Base-by-base conservation (phyloP, 108 stramenopile species). In the Skeletonema tropicum region DNA sequence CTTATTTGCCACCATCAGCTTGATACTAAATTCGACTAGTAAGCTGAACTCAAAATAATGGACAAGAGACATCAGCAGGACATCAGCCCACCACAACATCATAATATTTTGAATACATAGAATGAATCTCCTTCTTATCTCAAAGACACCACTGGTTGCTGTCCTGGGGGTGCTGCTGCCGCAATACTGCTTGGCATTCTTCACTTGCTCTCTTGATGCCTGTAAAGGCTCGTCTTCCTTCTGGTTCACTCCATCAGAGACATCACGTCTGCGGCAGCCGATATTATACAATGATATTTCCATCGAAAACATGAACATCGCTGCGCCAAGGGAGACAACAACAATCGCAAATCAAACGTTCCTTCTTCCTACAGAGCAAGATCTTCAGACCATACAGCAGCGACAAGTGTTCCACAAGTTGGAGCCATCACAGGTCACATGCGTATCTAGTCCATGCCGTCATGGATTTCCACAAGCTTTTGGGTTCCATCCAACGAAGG, bases 391-490 rank as follows among this genome's bases (percentile, higher is more conserved):
- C 7, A 76, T 76, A 26, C 60, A 58, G 3, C 8, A 65, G 23
- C 68, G 60, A 8, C 75, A 76, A 64, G 30, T 76, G 6, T 38
- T 19, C 30, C 75, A 76, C 48, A 42, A 67, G 15, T 48, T 76
- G 29, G 26, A 65, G 11, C 45, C 75, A 23, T 30, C 36, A 12
- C 75, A 76, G 57, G 60, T 60, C 25, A 68, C 68, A n/a, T 69
- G 67, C 61, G 48, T 63, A 3, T 76, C 75, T 15, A 35, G 35
- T 25, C 41, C 62, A 14, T 78, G 77, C 65, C 52, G 23, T 10
- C 72, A 78, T 64, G 72, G 71, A 31, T 64, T 65, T 48, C 77
- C 72, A n/a, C 77, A 78, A 58, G 72, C 77, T 5, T 73, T 78
- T 72, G 77, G 72, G n/a, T 66, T 78, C 36, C 72, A 78, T 60